A percentile compares a stretch with the other conserved stretches of the same genome.
Conservation (phyloP, 2,329 filamentous ascomycete genomes). For the Hortaea sp. region DNA sequence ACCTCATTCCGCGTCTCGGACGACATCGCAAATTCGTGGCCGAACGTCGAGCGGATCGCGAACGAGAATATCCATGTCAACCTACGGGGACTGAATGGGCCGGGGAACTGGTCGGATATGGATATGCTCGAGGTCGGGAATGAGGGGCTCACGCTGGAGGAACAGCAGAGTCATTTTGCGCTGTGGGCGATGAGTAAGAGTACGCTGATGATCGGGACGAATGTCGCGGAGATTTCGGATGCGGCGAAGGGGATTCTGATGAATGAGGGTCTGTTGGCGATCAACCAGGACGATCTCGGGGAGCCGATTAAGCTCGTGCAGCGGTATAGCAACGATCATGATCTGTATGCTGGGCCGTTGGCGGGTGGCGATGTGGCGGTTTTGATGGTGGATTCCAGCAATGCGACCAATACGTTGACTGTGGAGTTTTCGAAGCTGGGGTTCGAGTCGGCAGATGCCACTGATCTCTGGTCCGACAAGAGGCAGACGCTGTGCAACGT, state of each 20-base stretch:
- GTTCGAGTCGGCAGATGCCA: neutral
- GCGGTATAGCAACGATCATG: conserved; percentile 41
- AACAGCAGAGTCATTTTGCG: conserved; percentile 30
- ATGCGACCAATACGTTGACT: neutral
- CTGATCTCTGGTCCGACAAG: conserved; percentile 1
- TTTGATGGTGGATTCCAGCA: conserved; percentile 15
- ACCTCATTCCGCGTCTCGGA: conserved; percentile 23
- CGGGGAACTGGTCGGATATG: neutral
- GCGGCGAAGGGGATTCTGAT: conserved; percentile 26
- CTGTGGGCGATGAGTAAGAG: conserved; percentile 33
- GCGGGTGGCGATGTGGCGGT: conserved; percentile 35
- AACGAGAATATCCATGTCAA: conserved; percentile 17
- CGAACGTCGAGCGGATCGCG: conserved; percentile 11
- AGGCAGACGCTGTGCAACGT: neutral
- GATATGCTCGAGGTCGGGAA: conserved; percentile 36
- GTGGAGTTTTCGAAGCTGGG: neutral
- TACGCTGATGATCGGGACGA: conserved; percentile 18
- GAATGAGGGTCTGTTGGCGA: conserved; percentile 31
- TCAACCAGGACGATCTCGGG: conserved; percentile 30
- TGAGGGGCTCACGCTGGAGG: conserved; percentile 23
- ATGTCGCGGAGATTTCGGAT: conserved; percentile 14
- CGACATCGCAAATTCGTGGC: conserved; percentile 22
- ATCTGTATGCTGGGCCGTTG: conserved; percentile 42
- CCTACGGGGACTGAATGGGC: conserved; percentile 10
- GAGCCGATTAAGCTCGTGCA: conserved; percentile 15